phyloP scores from a whole-genome alignment of 2,329 filamentous ascomycete genomes.

The Verticillium albo-atrum region DNA sequence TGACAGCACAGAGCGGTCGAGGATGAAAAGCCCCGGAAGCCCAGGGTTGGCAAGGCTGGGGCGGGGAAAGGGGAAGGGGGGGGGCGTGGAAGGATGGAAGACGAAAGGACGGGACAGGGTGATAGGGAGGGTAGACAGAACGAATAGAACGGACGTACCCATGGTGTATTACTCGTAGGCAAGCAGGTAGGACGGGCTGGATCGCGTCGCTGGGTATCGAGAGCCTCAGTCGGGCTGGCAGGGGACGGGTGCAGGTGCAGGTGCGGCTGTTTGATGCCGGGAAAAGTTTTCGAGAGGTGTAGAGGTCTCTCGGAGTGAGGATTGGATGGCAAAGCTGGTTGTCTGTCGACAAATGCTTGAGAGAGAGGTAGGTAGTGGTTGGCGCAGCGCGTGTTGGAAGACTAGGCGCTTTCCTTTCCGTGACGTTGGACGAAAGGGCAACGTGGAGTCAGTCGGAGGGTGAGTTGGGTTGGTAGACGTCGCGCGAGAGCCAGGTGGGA shows the following conservation, averaged over 20 bases:
- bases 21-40: slow-evolving; percentile 12
- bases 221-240: background rate
- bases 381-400: background rate
- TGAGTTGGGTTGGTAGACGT: background rate
- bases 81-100: slow-evolving; percentile 13
- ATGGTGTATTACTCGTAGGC: background rate
- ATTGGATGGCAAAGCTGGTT: background rate
- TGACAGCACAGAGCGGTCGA: slow-evolving; percentile 13
- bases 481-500: background rate
- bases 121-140: slow-evolving; percentile 7
- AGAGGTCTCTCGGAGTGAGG: background rate
- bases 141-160: background rate
- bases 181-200: background rate
- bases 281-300: background rate
- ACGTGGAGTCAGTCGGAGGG: background rate
- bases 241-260: background rate
- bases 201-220: background rate
- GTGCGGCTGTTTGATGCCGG: background rate
- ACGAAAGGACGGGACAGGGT: slow-evolving; percentile 13
- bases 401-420: background rate
- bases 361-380: background rate
- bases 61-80: slow-evolving; percentile 14
- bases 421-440: background rate
- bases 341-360: background rate
- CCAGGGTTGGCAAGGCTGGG: slow-evolving; percentile 15